Evolutionary conservation across 345 rosid species (phyloP).

Genomic region (Ailanthus altissimus): DNA sequence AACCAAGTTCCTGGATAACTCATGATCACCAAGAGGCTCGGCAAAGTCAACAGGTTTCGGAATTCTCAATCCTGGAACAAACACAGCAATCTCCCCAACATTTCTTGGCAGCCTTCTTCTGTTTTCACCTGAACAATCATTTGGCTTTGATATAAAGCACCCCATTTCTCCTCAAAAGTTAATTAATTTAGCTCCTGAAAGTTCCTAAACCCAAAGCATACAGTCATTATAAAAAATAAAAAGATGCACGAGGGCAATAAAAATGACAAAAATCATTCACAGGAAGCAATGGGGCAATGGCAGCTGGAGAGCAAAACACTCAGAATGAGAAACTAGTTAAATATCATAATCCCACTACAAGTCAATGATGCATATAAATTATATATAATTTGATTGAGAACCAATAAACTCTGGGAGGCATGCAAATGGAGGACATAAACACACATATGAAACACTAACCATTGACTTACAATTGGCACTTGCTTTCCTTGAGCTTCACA

Average conservation of each 20-base stretch:
- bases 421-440: not conserved
- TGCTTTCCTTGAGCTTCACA: not conserved
- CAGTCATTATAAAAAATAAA: too few relatives aligned
- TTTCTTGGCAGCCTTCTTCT: conserved; percentile 54
- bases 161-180: conserved; percentile 49
- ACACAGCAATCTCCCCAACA: conserved; percentile 59
- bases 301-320: not conserved
- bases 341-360: not conserved
- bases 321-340: not conserved
- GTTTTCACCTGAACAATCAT: conserved; percentile 38
- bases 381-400: not conserved
- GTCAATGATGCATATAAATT: not conserved
- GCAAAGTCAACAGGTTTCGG: conserved; percentile 65
- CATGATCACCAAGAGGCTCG: conserved; percentile 38
- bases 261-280: not conserved
- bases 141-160: conserved; percentile 57
- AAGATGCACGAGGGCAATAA: not conserved
- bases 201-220: too few relatives aligned
- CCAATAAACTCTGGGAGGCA: not conserved
- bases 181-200: not conserved
- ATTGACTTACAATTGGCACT: not conserved
- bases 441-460: not conserved
- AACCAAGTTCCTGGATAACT: conserved; percentile 48
- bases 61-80: conserved; percentile 66
- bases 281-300: not conserved